phyloP scores from a whole-genome alignment of 2,329 filamentous ascomycete species.

The Stemphylium lycopersici region DNA sequence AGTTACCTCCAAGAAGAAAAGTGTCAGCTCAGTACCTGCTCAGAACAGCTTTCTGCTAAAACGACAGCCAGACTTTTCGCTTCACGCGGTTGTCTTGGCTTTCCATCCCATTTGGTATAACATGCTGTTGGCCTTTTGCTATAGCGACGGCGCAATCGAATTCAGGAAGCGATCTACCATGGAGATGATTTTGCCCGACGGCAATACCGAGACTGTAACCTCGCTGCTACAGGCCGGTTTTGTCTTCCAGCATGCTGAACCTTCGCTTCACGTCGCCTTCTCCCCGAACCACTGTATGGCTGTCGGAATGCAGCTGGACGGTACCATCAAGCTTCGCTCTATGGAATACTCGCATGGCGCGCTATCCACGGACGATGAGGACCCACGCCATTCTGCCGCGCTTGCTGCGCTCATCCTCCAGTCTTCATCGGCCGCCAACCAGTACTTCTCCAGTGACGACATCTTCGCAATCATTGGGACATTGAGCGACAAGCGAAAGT shows the following conservation, averaged over 20 bases:
- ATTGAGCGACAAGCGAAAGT: constrained; percentile 35
- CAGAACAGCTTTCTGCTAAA: constrained; percentile 49
- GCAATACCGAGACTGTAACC: constrained; percentile 68
- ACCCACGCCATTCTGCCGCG: constrained; percentile 46
- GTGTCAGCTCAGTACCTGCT: constrained; percentile 45
- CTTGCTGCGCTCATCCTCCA: constrained; percentile 51
- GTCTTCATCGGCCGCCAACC: constrained; percentile 51
- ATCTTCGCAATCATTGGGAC: constrained; percentile 51
- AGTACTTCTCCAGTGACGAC: constrained; percentile 57
- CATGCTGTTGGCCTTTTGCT: constrained; percentile 72
- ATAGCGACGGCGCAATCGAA: constrained; percentile 81
- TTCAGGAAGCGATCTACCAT: constrained; percentile 79
- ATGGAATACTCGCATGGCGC: constrained; percentile 51
- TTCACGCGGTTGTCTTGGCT: constrained; percentile 73
- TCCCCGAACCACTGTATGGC: constrained; percentile 57
- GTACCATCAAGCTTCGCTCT: constrained; percentile 49
- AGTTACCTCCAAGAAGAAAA: constrained; percentile 69
- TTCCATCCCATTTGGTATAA: constrained; percentile 73
- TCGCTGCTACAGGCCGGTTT: constrained; percentile 81
- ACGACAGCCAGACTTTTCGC: constrained; percentile 69
- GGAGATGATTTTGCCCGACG: constrained; percentile 68
- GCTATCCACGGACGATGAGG: constrained; percentile 38
- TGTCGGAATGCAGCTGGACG: constrained; percentile 52
- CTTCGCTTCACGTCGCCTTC: constrained; percentile 57
- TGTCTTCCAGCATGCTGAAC: constrained; percentile 68